Percentiles rank a stretch among this genome's conserved stretches.
Evolutionary conservation across 176 grass and related monocot species (phyloP).

Genomic region (Oryza rufipogon): DNA sequence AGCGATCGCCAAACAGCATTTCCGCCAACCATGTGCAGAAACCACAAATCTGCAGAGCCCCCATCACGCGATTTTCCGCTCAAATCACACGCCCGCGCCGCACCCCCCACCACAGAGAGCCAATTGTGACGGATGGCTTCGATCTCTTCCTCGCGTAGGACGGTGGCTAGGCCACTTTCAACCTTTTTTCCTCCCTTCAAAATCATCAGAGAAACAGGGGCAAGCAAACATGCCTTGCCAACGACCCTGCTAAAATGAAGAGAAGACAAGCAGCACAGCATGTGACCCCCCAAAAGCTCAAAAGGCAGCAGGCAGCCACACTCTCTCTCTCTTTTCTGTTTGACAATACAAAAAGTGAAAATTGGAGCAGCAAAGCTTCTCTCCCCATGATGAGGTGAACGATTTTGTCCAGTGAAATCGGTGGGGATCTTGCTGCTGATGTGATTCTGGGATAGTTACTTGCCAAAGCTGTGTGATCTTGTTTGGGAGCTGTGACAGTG

Average conservation of each 20-base stretch:
- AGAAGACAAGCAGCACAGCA: not conserved
- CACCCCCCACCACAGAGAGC: not conserved
- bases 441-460: not conserved
- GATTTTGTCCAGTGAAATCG: not conserved
- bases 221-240: not conserved
- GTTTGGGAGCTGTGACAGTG: not conserved
- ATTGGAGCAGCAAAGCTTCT: not conserved
- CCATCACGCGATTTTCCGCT: not conserved
- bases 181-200: not conserved
- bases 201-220: not conserved
- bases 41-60: not conserved
- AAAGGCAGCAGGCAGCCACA: not conserved
- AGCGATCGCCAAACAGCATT: no score
- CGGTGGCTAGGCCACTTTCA: not conserved
- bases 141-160: not conserved
- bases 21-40: not conserved
- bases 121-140: no score
- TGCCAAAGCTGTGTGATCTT: not conserved
- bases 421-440: slow-evolving; percentile 7
- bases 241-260: not conserved
- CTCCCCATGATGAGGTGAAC: not conserved
- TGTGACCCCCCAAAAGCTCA: not conserved
- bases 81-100: not conserved
- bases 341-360: not conserved
- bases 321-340: not conserved